These are phyloP conservation scores for Aspergillus heteromorphus DNA, from an alignment of 495 filamentous ascomycete species.

Conservation along the genomic window DNA sequence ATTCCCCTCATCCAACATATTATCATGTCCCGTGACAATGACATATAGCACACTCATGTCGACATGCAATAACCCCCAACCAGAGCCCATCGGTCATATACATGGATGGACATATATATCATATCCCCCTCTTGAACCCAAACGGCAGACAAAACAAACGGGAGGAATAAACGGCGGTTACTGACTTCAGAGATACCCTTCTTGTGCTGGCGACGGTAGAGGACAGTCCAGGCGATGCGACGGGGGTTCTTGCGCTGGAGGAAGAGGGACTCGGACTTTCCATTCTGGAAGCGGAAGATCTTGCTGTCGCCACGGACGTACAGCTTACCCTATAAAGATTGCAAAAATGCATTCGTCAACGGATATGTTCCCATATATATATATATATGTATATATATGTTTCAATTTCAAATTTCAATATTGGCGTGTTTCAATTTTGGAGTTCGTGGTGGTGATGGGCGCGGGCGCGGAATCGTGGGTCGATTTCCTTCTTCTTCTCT, in stretches of 20 bases:
- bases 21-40: too few relatives aligned
- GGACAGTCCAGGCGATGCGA: conserved; percentile 96
- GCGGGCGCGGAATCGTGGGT: background rate
- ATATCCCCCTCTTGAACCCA: conserved; percentile 2
- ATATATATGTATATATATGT: too few relatives aligned
- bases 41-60: too few relatives aligned
- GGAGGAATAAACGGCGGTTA: conserved; percentile 24
- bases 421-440: too few relatives aligned
- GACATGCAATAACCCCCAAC: too few relatives aligned
- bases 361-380: too few relatives aligned
- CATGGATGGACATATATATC: too few relatives aligned
- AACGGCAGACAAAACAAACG: conserved; percentile 15
- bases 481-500: background rate
- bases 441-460: background rate
- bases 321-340: conserved; percentile 76
- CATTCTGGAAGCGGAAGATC: conserved; percentile 99
- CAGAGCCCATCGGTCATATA: too few relatives aligned
- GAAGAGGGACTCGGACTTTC: conserved; percentile 99
- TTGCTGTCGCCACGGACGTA: conserved; percentile 99
- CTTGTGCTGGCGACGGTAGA: conserved; percentile 97
- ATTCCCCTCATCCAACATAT: too few relatives aligned
- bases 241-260: conserved; percentile 99
- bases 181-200: conserved; percentile 99
- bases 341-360: conserved; percentile 30
- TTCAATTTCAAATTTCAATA: too few relatives aligned